A percentile compares a stretch with the other conserved stretches of the same genome.
Conservation (phyloP, 164 flowering plant genomes). For the Sextonia rubra region DNA sequence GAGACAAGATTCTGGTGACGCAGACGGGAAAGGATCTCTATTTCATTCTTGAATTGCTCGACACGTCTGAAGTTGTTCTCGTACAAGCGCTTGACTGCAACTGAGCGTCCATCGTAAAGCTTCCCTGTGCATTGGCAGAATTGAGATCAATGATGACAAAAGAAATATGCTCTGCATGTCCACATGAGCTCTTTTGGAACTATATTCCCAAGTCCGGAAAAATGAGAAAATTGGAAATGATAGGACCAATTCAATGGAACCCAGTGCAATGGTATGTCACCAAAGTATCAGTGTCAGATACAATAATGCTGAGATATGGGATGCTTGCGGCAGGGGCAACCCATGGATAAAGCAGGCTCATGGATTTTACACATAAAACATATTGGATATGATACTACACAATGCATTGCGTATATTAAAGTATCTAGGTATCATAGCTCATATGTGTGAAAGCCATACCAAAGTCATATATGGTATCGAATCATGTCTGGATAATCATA, state of each 20-base stretch:
- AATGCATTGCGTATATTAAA: neutral
- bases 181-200: neutral
- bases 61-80: slow-evolving; percentile 55
- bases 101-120: slow-evolving; percentile 67
- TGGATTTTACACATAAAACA: neutral
- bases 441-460: neutral
- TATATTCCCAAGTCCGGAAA: too few relatives aligned
- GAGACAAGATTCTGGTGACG: slow-evolving; percentile 65
- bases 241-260: too few relatives aligned
- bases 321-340: too few relatives aligned
- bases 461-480: neutral
- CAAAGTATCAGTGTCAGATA: too few relatives aligned
- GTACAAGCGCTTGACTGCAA: slow-evolving; percentile 70
- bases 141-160: neutral
- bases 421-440: neutral
- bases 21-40: slow-evolving; percentile 55
- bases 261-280: too few relatives aligned
- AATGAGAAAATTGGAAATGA: too few relatives aligned
- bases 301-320: too few relatives aligned
- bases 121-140: slow-evolving; percentile 27
- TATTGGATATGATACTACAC: neutral
- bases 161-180: neutral
- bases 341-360: neutral
- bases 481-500: neutral
- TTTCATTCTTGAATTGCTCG: slow-evolving; percentile 73